Evolutionary conservation across 306 rosid genomes (phyloP).

Genomic region (Coriaria nepalensis): DNA sequence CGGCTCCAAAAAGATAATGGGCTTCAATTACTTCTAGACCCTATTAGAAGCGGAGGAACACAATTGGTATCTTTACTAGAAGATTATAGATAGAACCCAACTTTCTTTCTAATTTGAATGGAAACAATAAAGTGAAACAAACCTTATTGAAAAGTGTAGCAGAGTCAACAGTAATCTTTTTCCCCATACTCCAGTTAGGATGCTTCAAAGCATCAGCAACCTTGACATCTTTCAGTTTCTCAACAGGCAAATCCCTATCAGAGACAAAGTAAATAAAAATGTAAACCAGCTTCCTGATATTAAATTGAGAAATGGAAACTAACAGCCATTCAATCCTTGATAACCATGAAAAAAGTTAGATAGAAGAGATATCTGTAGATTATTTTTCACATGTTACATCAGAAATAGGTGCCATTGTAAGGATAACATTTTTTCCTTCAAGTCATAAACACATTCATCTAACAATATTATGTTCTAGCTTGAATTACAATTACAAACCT

Average conservation of each 20-base stretch:
- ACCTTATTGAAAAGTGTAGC: conserved; percentile 99
- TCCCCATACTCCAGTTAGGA: conserved; percentile 99
- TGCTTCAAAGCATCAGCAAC: conserved; percentile 97
- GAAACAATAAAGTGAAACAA: conserved; percentile 11
- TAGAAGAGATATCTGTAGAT: no score
- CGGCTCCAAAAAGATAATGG: conserved; percentile 92
- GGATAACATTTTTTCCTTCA: conserved; percentile 1
- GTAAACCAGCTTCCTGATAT: background rate
- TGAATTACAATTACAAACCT: conserved; percentile 34
- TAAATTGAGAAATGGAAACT: no score
- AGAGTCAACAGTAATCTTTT: conserved; percentile 97
- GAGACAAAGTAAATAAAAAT: conserved; percentile 7
- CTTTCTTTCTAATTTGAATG: conserved; percentile 5
- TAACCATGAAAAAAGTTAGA: no score
- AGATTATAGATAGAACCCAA: no score
- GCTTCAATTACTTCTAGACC: conserved; percentile 99
- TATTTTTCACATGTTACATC: no score
- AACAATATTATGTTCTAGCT: conserved; percentile 1
- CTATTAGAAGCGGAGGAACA: conserved; percentile 24
- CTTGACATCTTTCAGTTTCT: conserved; percentile 83
- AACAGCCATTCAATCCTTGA: no score
- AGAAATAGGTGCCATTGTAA: no score
- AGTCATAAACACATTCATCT: no score
- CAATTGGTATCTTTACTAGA: no score
- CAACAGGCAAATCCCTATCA: conserved; percentile 90